Evolutionary conservation across 23 red algal genomes (phyloP).

Genomic region (Gracilaria domingensis): DNA sequence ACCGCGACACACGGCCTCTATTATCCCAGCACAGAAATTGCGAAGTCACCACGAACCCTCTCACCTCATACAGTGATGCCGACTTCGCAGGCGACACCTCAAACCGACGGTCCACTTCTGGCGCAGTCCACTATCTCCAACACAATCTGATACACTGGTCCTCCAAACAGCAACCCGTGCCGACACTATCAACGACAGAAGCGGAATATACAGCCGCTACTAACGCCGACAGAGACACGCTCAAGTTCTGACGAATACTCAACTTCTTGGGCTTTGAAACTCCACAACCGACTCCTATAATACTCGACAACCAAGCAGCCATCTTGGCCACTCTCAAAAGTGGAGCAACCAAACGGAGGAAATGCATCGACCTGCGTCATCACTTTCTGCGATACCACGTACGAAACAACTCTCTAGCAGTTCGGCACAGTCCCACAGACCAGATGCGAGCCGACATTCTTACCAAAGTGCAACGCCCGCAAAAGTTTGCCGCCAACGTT

Average conservation of each 20-base stretch:
- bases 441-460: background rate
- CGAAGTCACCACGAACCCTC: background rate
- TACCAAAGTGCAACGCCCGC: background rate
- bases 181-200: background rate
- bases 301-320: conserved; percentile 19
- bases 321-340: background rate
- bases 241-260: background rate
- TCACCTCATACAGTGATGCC: background rate
- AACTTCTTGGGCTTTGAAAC: background rate
- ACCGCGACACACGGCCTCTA: background rate
- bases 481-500: background rate
- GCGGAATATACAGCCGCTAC: conserved; percentile 16
- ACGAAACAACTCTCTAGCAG: background rate
- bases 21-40: background rate
- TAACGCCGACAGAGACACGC: background rate
- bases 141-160: background rate
- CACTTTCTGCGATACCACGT: conserved; percentile 3
- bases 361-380: conserved; percentile 24
- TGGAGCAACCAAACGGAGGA: background rate
- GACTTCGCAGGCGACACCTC: background rate
- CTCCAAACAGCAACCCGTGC: background rate
- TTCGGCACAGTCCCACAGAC: background rate
- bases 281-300: background rate
- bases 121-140: background rate
- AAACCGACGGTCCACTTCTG: background rate